A percentile compares a stretch with the other conserved stretches of the same genome.
Evolutionary conservation across 305 asterid species (phyloP).

Genomic region (Fraxinus greggii): DNA sequence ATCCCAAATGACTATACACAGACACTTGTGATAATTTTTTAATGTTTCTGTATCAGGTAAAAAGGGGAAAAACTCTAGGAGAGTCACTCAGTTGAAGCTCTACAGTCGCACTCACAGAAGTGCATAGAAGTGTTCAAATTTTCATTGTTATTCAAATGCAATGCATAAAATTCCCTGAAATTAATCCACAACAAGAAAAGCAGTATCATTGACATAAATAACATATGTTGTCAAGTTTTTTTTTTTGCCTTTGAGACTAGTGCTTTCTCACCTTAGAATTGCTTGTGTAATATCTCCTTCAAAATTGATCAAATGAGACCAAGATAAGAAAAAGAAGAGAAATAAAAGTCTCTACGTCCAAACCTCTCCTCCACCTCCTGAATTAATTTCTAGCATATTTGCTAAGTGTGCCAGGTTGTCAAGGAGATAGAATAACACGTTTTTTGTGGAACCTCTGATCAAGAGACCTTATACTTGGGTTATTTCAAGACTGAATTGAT

Average conservation of each 20-base stretch:
- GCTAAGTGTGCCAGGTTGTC: not conserved
- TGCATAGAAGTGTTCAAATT: not conserved
- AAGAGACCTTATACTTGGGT: not conserved
- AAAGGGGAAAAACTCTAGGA: not conserved
- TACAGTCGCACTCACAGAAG: not conserved
- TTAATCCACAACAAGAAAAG: not conserved
- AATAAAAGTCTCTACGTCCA: not conserved
- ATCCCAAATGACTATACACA: not conserved
- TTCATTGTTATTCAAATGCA: not conserved
- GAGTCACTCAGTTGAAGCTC: not conserved
- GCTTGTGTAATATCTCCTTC: not conserved
- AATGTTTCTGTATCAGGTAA: not conserved
- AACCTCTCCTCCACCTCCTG: not conserved
- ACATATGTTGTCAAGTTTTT: not conserved
- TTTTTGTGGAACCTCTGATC: not conserved
- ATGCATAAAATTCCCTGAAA: not conserved
- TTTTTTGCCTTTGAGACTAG: not conserved
- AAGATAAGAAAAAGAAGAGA: not conserved
- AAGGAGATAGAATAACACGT: not conserved
- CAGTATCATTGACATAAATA: not conserved
- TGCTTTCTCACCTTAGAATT: not conserved
- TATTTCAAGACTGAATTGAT: not conserved
- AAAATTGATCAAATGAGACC: conserved; percentile 2
- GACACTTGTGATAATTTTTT: not conserved
- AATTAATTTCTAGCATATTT: not conserved